A percentile compares a stretch with the other conserved stretches of the same genome.
phyloP scores from a whole-genome alignment of 352 stramenopile genomes.

The Globisporangium canariense region DNA sequence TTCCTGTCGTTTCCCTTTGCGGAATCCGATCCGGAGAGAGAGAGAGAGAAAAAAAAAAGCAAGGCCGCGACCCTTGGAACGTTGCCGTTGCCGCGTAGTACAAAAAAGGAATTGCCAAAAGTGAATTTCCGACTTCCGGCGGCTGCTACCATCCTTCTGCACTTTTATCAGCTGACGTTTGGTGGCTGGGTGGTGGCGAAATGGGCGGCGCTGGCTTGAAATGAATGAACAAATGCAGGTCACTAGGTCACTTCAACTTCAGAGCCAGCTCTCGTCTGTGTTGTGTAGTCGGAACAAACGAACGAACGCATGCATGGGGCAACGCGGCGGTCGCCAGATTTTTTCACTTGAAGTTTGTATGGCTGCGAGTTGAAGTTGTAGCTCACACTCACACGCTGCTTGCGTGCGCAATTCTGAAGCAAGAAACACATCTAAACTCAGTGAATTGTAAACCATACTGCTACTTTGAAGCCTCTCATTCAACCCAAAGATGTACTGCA shows the following conservation, averaged over 20 bases:
- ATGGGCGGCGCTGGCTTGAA: neutral
- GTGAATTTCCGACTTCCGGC: neutral
- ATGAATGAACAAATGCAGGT: neutral
- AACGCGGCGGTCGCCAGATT: neutral
- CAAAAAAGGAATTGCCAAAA: neutral
- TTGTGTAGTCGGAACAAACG: neutral
- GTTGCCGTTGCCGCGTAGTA: no score
- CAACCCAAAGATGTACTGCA: neutral
- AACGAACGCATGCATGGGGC: neutral
- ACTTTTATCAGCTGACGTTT: neutral
- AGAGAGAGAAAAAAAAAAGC: no score
- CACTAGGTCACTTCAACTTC: conserved; percentile 13
- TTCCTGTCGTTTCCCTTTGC: conserved; percentile 9
- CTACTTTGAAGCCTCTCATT: no score
- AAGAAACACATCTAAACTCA: no score
- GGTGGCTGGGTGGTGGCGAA: neutral
- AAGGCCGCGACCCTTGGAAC: no score
- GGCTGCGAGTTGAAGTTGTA: neutral
- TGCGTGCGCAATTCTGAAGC: no score
- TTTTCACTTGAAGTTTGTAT: neutral
- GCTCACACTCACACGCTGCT: neutral
- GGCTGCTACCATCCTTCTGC: neutral
- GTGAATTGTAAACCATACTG: no score
- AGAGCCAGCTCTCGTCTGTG: neutral
- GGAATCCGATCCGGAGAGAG: neutral